Conservation (phyloP, 305 asterid genomes). For the Solanum hybrid region DNA sequence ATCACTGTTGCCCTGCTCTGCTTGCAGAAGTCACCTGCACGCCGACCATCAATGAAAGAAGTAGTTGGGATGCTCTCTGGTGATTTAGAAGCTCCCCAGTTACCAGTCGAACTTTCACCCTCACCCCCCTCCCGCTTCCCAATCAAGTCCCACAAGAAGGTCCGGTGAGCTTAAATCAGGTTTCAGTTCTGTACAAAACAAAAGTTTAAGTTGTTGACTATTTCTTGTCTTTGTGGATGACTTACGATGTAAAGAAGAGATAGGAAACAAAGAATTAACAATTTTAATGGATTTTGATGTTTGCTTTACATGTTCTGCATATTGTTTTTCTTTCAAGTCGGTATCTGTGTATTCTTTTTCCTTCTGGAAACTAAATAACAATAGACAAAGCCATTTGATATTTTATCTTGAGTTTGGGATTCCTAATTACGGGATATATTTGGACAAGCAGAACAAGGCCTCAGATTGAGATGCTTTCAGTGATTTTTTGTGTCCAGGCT, state of each 20-base stretch:
- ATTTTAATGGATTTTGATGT: not conserved
- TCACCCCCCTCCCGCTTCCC: slow-evolving; percentile 64
- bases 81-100: slow-evolving; percentile 51
- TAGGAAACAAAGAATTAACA: not conserved
- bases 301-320: not conserved
- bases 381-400: not conserved
- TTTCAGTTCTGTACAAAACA: not conserved
- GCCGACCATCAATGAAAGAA: slow-evolving; percentile 87
- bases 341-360: not conserved
- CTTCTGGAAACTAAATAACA: not conserved
- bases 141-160: slow-evolving; percentile 58
- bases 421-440: not conserved
- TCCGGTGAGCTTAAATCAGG: slow-evolving; percentile 41
- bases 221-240: slow-evolving; percentile 20
- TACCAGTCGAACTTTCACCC: slow-evolving; percentile 77
- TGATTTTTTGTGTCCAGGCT: not conserved
- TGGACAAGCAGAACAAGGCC: not conserved
- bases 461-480: not conserved
- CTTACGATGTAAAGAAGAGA: slow-evolving; percentile 25
- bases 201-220: slow-evolving; percentile 18
- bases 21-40: slow-evolving; percentile 73
- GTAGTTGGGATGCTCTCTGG: slow-evolving; percentile 74
- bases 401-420: not conserved
- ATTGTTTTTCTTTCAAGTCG: not conserved
- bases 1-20: slow-evolving; percentile 83